Base-by-base conservation (phyloP, 2,329 filamentous ascomycete species). In the Trichoderma cornu-damae region DNA sequence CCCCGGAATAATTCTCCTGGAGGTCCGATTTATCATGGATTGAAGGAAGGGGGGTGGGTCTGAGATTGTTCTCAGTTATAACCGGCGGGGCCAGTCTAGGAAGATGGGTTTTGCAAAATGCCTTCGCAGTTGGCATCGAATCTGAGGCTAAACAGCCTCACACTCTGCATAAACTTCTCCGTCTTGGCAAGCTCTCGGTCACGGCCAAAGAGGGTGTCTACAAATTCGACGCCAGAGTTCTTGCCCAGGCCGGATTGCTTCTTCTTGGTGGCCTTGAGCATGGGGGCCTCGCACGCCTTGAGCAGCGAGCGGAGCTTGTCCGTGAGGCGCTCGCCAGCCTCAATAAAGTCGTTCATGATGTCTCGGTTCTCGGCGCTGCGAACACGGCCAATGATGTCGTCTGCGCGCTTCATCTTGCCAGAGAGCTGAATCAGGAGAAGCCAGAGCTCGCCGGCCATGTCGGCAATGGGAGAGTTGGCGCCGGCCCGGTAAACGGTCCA, bases 71-170 rank as follows among this genome's bases (percentile, higher is more conserved):
- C 30, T 32, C 22, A 30, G 14, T 40, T 18, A 8, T 16, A 20
- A 30, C 32, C 11, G 9, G 11, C 1, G 28, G n/a, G 6, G 22
- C 57, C 63, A 60, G 43, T 53, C 68, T 80, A 86, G 67, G 76
- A 72, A 64, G 78, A 79, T 38, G 84, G 84, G 67, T 79, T 77
- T 64, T 75, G 75, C 60, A 97, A 78, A 65, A 97, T 93, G 26
- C 93, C 89, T 67, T 96, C 90, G 75, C 91, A 96, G 79, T 97
- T 96, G 72, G 89, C 90, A 68, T 96, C 91, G 73, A 96, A 99
- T 46, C 93, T 88, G 75, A 95, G 84, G 72, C 89, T 91, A 90
- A 93, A 99, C 34, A 92, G 79, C 49, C 89, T 84, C 68, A 96
- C 86, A 62, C 85, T 86, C 63, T 89, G 85, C 90, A 97, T 97